These are phyloP conservation scores for Zoysia pacifica DNA, from an alignment of 176 grass and related monocot species.

Conservation along the genomic window DNA sequence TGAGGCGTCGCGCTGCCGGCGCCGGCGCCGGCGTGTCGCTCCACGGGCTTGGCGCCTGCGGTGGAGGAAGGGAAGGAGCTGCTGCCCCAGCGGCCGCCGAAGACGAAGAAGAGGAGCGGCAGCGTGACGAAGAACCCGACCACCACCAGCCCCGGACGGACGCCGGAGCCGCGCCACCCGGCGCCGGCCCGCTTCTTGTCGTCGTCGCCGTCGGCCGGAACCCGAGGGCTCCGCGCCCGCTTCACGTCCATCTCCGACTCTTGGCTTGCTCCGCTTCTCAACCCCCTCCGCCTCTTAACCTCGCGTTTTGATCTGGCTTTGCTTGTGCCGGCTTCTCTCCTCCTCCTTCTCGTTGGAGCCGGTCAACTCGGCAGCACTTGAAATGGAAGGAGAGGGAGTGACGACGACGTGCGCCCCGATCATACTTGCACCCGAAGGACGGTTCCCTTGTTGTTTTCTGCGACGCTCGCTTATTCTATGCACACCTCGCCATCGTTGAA, in stretches of 20 bases:
- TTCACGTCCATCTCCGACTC: conserved; percentile 59
- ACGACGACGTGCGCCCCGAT: conserved; percentile 40
- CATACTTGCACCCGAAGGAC: neutral
- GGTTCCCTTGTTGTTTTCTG: neutral
- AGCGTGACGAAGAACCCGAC: conserved; percentile 68
- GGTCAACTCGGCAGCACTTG: conserved; percentile 44
- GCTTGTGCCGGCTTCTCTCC: conserved; percentile 46
- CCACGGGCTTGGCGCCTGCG: neutral
- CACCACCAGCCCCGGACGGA: conserved; percentile 60
- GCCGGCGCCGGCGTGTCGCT: conserved; percentile 1
- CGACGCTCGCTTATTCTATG: neutral
- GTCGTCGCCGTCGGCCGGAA: conserved; percentile 33
- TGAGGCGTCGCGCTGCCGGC: conserved; percentile 1
- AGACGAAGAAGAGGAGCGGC: conserved; percentile 49
- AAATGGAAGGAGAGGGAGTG: conserved; percentile 26
- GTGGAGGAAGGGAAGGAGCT: neutral
- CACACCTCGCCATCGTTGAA: neutral
- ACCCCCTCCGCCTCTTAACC: neutral
- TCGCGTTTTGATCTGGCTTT: conserved; percentile 17
- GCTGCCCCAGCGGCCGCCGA: conserved; percentile 45
- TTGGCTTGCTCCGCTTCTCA: neutral
- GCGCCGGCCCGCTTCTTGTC: conserved; percentile 46
- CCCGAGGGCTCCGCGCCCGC: conserved; percentile 66
- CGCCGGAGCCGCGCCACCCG: conserved; percentile 53
- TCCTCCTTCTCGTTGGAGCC: conserved; percentile 5